phyloP scores from a whole-genome alignment of 495 filamentous ascomycete genomes.

The Aspergillus taichungensis region DNA sequence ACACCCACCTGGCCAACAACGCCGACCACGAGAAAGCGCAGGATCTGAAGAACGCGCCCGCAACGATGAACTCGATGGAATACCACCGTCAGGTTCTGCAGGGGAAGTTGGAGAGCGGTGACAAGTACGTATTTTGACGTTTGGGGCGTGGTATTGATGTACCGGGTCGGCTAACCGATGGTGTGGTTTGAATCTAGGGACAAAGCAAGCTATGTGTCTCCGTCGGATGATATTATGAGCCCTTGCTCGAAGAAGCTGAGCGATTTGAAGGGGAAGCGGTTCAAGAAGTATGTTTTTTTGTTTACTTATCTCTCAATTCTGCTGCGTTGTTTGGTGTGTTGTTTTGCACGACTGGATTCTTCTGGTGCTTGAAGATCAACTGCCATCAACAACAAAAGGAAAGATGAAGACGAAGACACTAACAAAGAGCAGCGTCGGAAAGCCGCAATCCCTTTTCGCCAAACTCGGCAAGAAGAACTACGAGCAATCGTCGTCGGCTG shows the following conservation, averaged over 20 bases:
- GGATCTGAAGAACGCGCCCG: slow-evolving; percentile 20
- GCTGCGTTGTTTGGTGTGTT: no score
- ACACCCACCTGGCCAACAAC: slow-evolving; percentile 31
- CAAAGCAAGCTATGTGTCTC: slow-evolving; percentile 71
- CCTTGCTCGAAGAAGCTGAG: slow-evolving; percentile 87
- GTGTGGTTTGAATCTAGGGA: slow-evolving; percentile 12
- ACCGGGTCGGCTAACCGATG: background rate
- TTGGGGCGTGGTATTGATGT: background rate
- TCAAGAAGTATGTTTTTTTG: slow-evolving; percentile 39
- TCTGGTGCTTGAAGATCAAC: background rate
- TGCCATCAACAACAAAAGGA: no score
- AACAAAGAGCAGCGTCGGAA: slow-evolving; percentile 27
- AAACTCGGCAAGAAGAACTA: slow-evolving; percentile 45
- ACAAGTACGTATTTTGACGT: slow-evolving; percentile 44
- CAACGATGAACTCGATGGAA: slow-evolving; percentile 49
- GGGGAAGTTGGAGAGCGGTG: slow-evolving; percentile 54
- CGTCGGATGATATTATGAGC: slow-evolving; percentile 86
- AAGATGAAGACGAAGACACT: no score
- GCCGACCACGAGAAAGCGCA: slow-evolving; percentile 20
- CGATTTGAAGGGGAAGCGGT: slow-evolving; percentile 74
- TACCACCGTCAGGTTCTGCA: slow-evolving; percentile 72
- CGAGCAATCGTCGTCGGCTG: slow-evolving; percentile 25
- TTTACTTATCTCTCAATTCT: background rate
- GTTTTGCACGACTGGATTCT: background rate
- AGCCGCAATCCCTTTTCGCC: slow-evolving; percentile 40